Conservation (phyloP, 177 flowering plant genomes). For the Vitis hybrid region DNA sequence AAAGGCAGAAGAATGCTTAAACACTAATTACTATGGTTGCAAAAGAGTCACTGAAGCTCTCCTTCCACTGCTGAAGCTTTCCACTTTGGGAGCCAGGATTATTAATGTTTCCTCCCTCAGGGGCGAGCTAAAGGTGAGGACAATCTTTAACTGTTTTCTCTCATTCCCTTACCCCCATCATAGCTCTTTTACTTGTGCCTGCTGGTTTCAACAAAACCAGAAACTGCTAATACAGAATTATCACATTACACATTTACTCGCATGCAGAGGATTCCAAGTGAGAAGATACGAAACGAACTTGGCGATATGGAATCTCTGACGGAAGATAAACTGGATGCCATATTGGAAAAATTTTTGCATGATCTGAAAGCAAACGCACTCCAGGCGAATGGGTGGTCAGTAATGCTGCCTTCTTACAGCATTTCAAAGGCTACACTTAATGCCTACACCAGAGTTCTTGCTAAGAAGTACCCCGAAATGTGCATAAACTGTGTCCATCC, state of each 20-base stretch:
- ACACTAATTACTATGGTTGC: conserved; percentile 56
- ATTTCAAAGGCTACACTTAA: conserved; percentile 63
- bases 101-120: conserved; percentile 58
- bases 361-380: conserved; percentile 43
- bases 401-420: conserved; percentile 63
- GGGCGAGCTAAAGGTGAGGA: conserved; percentile 46
- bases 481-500: conserved; percentile 60
- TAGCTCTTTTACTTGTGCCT: too few species aligned
- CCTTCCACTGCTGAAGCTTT: conserved; percentile 49
- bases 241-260: too few species aligned
- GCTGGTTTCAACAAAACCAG: too few species aligned
- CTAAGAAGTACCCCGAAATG: conserved; percentile 54
- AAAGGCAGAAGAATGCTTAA: conserved; percentile 50
- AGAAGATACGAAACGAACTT: conserved; percentile 42
- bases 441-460: conserved; percentile 69
- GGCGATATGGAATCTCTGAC: conserved; percentile 41
- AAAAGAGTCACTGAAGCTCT: conserved; percentile 56
- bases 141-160: neutral
- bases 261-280: conserved; percentile 56
- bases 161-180: too few species aligned
- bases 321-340: conserved; percentile 50
- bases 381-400: conserved; percentile 59
- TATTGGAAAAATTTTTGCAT: conserved; percentile 40
- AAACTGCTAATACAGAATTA: too few species aligned
- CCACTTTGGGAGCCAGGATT: conserved; percentile 47